Conservation (phyloP, 306 rosid genomes). For the Pyrus pyrifolia region DNA sequence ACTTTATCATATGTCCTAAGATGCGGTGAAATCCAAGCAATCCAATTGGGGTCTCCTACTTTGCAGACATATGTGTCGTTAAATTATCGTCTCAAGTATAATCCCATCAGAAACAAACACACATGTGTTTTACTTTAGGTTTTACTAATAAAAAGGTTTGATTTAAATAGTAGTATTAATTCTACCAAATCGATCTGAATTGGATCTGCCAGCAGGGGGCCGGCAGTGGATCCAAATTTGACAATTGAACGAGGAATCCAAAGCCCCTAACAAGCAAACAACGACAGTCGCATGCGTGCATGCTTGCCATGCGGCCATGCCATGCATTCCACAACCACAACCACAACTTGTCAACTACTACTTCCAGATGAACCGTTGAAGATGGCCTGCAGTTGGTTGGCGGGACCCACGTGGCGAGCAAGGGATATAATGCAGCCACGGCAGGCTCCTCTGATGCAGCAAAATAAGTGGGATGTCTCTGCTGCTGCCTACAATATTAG, state of each 20-base stretch:
- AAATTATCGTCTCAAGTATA: not conserved
- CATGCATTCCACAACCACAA: not conserved
- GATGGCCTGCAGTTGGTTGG: not conserved
- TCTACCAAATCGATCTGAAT: not conserved
- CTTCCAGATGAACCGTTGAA: not conserved
- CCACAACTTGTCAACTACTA: not conserved
- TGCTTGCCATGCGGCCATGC: no score
- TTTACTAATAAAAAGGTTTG: not conserved
- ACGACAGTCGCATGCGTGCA: not conserved
- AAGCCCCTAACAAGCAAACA: not conserved
- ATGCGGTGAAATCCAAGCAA: slow-evolving; percentile 62
- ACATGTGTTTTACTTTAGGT: not conserved
- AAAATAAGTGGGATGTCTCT: not conserved
- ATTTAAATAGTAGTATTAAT: not conserved
- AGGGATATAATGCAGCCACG: not conserved
- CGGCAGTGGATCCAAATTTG: not conserved
- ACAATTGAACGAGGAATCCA: not conserved
- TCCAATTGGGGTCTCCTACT: slow-evolving; percentile 29
- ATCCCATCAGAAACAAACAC: not conserved
- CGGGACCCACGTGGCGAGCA: not conserved
- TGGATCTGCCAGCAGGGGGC: not conserved
- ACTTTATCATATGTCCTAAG: slow-evolving; percentile 13
- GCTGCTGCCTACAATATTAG: not conserved
- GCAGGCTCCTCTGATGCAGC: not conserved
- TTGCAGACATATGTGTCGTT: slow-evolving; percentile 4